These are phyloP conservation scores for Perkinsela sp. DNA, from an alignment of 208 protist genomes.

Conservation along the genomic window DNA sequence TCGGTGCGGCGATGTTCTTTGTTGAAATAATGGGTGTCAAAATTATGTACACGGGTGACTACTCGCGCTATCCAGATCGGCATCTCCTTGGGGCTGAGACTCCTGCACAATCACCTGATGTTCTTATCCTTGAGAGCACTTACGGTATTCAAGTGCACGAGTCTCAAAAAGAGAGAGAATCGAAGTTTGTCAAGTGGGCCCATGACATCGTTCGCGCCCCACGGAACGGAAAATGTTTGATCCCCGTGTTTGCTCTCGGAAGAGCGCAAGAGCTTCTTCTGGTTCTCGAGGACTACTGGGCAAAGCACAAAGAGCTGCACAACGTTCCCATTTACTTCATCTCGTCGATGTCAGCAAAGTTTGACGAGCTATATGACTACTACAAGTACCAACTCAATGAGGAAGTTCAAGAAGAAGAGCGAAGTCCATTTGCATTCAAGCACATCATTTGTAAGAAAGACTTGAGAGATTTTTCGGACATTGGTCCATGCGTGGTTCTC, in stretches of 20 bases:
- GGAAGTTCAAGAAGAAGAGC: constrained; percentile 53
- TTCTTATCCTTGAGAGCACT: constrained; percentile 91
- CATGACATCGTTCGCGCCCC: constrained; percentile 44
- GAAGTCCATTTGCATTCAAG: constrained; percentile 90
- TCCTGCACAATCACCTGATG: constrained; percentile 65
- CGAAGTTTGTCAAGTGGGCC: constrained; percentile 67
- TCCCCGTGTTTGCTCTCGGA: constrained; percentile 93
- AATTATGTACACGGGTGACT: constrained; percentile 95
- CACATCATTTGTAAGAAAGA: constrained; percentile 74
- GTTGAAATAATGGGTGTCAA: constrained; percentile 87
- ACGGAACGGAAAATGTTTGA: constrained; percentile 78
- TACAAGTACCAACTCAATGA: constrained; percentile 94
- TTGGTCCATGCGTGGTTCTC: constrained; percentile 71
- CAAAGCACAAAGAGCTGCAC: constrained; percentile 78
- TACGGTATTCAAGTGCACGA: constrained; percentile 87
- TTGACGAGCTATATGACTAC: constrained; percentile 86
- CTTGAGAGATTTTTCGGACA: constrained; percentile 65
- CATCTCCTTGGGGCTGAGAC: constrained; percentile 90
- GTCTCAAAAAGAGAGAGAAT: constrained; percentile 74
- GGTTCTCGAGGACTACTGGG: constrained; percentile 96
- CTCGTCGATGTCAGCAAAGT: constrained; percentile 82
- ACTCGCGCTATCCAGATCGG: constrained; percentile 82
- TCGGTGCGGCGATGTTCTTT: constrained; percentile 93
- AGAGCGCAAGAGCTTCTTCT: constrained; percentile 89
- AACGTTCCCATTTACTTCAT: constrained; percentile 93